phyloP scores from a whole-genome alignment of 2,329 filamentous ascomycete genomes.

The Pseudocercospora pini-densiflorae region DNA sequence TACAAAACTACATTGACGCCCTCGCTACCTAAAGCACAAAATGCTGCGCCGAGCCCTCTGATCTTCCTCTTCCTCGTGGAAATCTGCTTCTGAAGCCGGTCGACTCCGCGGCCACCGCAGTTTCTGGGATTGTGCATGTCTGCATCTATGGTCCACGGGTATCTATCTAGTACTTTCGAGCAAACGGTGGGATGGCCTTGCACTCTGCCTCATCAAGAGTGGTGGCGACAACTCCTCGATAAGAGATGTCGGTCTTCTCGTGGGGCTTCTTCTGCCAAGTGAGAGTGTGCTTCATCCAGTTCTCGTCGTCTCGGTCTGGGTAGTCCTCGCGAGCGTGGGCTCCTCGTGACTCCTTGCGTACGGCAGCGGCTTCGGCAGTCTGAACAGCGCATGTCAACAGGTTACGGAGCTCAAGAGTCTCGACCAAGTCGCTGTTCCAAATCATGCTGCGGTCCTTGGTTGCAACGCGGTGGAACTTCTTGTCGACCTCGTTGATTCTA shows the following conservation, averaged over 20 bases:
- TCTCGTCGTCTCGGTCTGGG: slow-evolving; percentile 91
- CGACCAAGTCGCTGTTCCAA: slow-evolving; percentile 97
- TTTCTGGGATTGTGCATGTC: background rate
- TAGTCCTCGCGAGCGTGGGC: slow-evolving; percentile 97
- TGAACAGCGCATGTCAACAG: slow-evolving; percentile 94
- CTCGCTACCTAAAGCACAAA: slow-evolving; percentile 26
- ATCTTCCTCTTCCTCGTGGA: slow-evolving; percentile 6
- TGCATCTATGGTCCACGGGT: background rate
- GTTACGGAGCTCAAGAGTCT: slow-evolving; percentile 95
- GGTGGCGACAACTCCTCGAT: slow-evolving; percentile 78
- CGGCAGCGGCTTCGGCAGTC: slow-evolving; percentile 87
- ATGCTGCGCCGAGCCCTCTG: slow-evolving; percentile 11
- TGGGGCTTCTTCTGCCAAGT: slow-evolving; percentile 95
- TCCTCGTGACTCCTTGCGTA: slow-evolving; percentile 95
- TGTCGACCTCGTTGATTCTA: slow-evolving; percentile 79
- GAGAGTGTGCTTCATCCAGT: slow-evolving; percentile 99
- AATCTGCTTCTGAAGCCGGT: slow-evolving; percentile 8
- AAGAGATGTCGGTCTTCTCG: slow-evolving; percentile 81
- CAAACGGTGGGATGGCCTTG: slow-evolving; percentile 95
- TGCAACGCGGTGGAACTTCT: slow-evolving; percentile 78
- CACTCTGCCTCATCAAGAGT: slow-evolving; percentile 96
- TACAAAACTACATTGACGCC: slow-evolving; percentile 25
- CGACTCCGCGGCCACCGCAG: background rate
- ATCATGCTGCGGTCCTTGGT: slow-evolving; percentile 99
- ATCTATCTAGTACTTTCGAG: slow-evolving; percentile 76